A percentile compares a stretch with the other conserved stretches of the same genome.
Conservation (phyloP, 2,329 filamentous ascomycete species). For the Clonostachys byssicola region DNA sequence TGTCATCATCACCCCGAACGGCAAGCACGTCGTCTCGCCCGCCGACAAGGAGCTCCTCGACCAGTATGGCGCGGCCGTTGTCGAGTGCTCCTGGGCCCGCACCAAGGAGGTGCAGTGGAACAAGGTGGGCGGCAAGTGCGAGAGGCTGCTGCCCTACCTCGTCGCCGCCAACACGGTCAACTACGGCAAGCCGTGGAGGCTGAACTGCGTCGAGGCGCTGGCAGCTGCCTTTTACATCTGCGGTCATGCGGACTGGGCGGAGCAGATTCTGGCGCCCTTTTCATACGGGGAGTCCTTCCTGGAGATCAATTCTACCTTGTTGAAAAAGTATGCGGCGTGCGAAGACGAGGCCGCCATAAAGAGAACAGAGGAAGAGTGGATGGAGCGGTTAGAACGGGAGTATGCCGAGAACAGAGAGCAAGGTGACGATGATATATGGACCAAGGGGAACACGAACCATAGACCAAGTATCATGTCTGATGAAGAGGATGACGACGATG, state of each 20-base stretch:
- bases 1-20: constrained; percentile 93
- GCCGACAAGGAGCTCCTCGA: constrained; percentile 80
- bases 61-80: constrained; percentile 87
- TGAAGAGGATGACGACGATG: constrained; percentile 46
- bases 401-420: constrained; percentile 75
- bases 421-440: constrained; percentile 76
- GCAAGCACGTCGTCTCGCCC: constrained; percentile 77
- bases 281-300: constrained; percentile 85
- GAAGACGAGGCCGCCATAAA: constrained; percentile 79
- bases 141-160: constrained; percentile 86
- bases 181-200: constrained; percentile 89
- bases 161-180: constrained; percentile 97
- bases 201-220: constrained; percentile 95
- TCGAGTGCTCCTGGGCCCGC: constrained; percentile 95
- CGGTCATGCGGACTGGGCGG: constrained; percentile 86
- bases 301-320: constrained; percentile 79
- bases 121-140: constrained; percentile 89
- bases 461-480: constrained; percentile 49
- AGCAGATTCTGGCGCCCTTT: constrained; percentile 77
- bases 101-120: constrained; percentile 87
- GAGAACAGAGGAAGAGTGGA: constrained; percentile 79
- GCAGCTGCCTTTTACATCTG: constrained; percentile 93
- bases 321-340: constrained; percentile 83
- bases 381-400: constrained; percentile 84
- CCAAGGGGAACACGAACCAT: constrained; percentile 83